These are phyloP conservation scores for Schizophyllum commune DNA, from an alignment of 1,284 basidiomycete genomes.

Conservation along the genomic window DNA sequence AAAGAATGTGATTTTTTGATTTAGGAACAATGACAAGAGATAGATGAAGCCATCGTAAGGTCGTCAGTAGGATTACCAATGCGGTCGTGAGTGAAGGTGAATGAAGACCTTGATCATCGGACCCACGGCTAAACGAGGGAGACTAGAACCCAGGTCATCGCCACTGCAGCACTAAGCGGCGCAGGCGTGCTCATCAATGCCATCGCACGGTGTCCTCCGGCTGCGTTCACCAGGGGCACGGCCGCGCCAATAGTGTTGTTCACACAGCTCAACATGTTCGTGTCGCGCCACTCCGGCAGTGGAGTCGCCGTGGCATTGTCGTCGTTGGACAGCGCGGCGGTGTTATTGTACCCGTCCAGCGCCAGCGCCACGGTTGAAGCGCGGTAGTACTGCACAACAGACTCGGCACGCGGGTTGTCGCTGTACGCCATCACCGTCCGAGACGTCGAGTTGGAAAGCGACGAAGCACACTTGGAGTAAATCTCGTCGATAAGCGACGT, in stretches of 20 bases:
- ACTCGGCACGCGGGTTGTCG: slow-evolving; percentile 25
- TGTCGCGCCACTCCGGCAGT: slow-evolving; percentile 36
- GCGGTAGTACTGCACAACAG: slow-evolving; percentile 52
- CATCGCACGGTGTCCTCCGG: not conserved
- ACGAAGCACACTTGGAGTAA: slow-evolving; percentile 21
- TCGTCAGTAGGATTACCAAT: no score
- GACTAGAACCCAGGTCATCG: no score
- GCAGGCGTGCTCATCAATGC: no score
- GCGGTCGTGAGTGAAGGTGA: no score
- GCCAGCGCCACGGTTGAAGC: slow-evolving; percentile 46
- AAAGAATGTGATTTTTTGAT: no score
- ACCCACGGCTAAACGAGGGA: no score
- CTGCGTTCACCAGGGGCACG: slow-evolving; percentile 32
- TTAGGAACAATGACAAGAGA: no score
- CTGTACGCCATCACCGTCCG: slow-evolving; percentile 25
- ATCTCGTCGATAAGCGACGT: slow-evolving; percentile 40
- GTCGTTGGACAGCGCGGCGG: slow-evolving; percentile 31
- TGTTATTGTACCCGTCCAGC: slow-evolving; percentile 61
- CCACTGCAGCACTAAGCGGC: no score
- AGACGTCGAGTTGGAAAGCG: slow-evolving; percentile 14
- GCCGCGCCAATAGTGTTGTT: slow-evolving; percentile 49
- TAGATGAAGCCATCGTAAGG: no score
- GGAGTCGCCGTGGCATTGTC: slow-evolving; percentile 38
- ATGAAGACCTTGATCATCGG: no score
- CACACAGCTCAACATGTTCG: slow-evolving; percentile 40